These are phyloP conservation scores for Pseudodiploospora longispora DNA, from an alignment of 2,329 filamentous ascomycete genomes.

Conservation along the genomic window DNA sequence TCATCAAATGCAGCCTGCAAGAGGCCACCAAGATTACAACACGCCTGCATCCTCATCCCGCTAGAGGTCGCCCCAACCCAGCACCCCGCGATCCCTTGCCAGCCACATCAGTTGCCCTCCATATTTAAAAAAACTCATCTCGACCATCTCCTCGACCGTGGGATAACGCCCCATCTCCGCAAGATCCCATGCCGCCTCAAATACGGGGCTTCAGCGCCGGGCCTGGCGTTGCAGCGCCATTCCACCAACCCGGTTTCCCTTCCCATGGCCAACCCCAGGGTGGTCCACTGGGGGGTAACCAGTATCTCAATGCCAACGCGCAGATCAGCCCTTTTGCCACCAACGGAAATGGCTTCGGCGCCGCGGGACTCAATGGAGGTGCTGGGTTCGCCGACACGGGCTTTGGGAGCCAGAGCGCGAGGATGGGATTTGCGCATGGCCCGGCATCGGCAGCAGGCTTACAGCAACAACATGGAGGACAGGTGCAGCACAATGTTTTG, in stretches of 20 bases:
- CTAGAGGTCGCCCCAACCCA: conserved; percentile 17
- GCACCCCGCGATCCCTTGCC: background rate
- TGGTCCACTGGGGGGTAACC: conserved; percentile 53
- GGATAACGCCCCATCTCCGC: background rate
- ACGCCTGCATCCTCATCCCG: conserved; percentile 16
- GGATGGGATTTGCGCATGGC: conserved; percentile 73
- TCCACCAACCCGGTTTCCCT: conserved; percentile 43
- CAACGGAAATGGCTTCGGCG: conserved; percentile 48
- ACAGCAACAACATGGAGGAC: conserved; percentile 48
- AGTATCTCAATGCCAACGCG: conserved; percentile 64
- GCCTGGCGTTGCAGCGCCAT: conserved; percentile 29
- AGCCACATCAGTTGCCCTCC: background rate
- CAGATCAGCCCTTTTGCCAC: conserved; percentile 60
- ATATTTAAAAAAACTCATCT: background rate
- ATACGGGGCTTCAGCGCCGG: conserved; percentile 30
- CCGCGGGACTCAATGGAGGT: conserved; percentile 47
- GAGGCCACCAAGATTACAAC: conserved; percentile 10
- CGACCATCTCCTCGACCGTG: background rate
- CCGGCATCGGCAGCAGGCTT: conserved; percentile 44
- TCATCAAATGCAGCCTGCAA: conserved; percentile 13
- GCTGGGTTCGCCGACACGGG: conserved; percentile 59
- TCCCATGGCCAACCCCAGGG: conserved; percentile 43
- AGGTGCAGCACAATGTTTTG: conserved; percentile 31
- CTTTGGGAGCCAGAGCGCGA: conserved; percentile 76
- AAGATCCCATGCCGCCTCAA: conserved; percentile 27